phyloP scores from a whole-genome alignment of 75 land plant species.

The Cupressus sempervirens region DNA sequence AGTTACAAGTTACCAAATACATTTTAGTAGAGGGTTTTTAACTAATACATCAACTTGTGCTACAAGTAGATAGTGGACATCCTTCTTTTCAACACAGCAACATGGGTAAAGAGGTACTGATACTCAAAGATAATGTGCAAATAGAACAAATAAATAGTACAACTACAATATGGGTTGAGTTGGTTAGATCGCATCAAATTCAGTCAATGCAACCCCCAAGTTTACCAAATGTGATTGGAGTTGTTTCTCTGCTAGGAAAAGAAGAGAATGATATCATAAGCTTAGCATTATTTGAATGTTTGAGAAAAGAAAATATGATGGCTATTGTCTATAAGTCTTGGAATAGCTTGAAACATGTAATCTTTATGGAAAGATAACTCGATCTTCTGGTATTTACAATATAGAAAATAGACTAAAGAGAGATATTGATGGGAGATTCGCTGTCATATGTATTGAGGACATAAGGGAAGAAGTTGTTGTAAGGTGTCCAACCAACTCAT shows the following conservation, averaged over 20 bases:
- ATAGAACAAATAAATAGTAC: constrained; percentile 42
- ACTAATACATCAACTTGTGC: too few relatives aligned
- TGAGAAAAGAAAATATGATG: constrained; percentile 80
- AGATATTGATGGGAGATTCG: constrained; percentile 46
- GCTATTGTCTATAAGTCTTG: constrained; percentile 80
- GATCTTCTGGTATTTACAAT: constrained; percentile 45
- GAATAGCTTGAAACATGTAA: constrained; percentile 49
- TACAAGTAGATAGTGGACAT: too few relatives aligned
- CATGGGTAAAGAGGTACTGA: too few relatives aligned
- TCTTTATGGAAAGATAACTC: constrained; percentile 24
- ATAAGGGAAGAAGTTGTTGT: constrained; percentile 50
- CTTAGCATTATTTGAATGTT: constrained; percentile 66
- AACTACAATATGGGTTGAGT: constrained; percentile 30
- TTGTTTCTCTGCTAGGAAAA: constrained; percentile 70
- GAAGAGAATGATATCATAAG: constrained; percentile 62
- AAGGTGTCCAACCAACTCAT: too few relatives aligned
- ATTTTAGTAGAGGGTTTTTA: too few relatives aligned
- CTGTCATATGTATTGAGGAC: constrained; percentile 59
- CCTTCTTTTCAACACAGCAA: too few relatives aligned
- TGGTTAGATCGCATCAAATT: constrained; percentile 19
- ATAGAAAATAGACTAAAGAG: constrained; percentile 49
- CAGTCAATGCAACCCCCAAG: constrained; percentile 16
- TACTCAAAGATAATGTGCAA: too few relatives aligned
- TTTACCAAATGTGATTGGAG: constrained; percentile 63
- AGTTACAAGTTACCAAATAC: too few relatives aligned